Evolutionary conservation across 1,284 basidiomycete species (phyloP), one percentile per base, ranked within the genome.

Genomic region (Rugiboletus extremiorientalis): DNA sequence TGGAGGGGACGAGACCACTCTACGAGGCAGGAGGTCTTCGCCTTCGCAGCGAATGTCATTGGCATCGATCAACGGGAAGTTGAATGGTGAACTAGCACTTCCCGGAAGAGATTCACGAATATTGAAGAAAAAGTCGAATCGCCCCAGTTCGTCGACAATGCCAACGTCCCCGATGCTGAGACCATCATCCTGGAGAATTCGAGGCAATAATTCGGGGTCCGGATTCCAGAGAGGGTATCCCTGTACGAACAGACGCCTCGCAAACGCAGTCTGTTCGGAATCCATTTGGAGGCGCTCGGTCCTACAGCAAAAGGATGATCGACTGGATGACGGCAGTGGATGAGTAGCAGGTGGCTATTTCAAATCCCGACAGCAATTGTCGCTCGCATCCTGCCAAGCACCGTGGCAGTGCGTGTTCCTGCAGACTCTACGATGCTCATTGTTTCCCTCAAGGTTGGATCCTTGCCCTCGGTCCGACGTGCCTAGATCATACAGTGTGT

Each of bases 191-290:
- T 27, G 34, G 8, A 8, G 41, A n/a, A 11, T 5, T 20, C 4
- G 20, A 6, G 55, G 56, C 4, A 57, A 25, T 8, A 15, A 12
- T 3, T 14, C 9, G 30, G 56, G 46, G 25, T 48, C 38, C 0
- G 55, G 55, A 34, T 14, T 49, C 45, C 54, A 57, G 18, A 57
- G 25, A 45, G 55, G 55, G 28, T 57, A 57, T 2, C 55, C 55
- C 9, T 37, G 25, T 23, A 15, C 10, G 22, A 54, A 54, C 2
- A 55, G 22, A 27, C 43, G 54, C 20, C 10, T 34, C 18, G 40
- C 41, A 14, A 55, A 54, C 1, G 6, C 31, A 1, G 52, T 37
- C 38, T 55, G 52, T 10, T 41, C 38, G 14, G 52, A 54, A 20
- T n/a, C n/a, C n/a, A n/a, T n/a, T n/a, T n/a, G n/a, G n/a, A n/a